These are phyloP conservation scores for Fusarium sp. DNA, from an alignment of 2,329 filamentous ascomycete species.

Conservation along the genomic window DNA sequence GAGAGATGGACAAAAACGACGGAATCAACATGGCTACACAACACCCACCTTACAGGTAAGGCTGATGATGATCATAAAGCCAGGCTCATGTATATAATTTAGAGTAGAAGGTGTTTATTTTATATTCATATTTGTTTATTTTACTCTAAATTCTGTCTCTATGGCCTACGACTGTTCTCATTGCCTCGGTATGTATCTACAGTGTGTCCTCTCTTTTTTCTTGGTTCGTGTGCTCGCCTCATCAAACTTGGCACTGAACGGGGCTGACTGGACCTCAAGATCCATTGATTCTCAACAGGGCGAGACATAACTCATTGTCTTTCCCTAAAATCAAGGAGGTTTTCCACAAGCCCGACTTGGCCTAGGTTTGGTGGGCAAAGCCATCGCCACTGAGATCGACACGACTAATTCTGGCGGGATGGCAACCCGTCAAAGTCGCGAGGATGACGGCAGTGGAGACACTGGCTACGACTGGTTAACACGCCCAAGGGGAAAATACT, in stretches of 20 bases:
- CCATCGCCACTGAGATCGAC: constrained; percentile 40
- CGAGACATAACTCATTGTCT: neutral
- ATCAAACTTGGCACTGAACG: neutral
- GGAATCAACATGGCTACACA: neutral
- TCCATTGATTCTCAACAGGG: neutral
- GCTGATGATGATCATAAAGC: no score
- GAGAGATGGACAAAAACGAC: neutral
- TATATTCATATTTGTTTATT: no score
- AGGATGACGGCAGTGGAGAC: constrained; percentile 28
- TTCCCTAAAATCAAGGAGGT: neutral
- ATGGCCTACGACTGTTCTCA: no score
- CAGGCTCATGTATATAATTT: no score
- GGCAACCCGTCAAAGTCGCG: constrained; percentile 14
- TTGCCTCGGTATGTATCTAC: no score
- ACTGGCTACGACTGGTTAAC: neutral
- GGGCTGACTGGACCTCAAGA: neutral
- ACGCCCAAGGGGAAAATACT: constrained; percentile 6
- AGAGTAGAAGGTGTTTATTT: no score
- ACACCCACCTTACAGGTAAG: neutral
- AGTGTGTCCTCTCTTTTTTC: no score
- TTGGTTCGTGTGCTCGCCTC: neutral
- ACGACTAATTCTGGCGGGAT: constrained; percentile 30
- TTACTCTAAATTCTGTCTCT: no score
- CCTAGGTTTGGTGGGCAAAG: neutral
- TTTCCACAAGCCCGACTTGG: neutral